These are phyloP conservation scores for Lathyrus sativus DNA, from an alignment of 306 rosid species.

Conservation along the genomic window DNA sequence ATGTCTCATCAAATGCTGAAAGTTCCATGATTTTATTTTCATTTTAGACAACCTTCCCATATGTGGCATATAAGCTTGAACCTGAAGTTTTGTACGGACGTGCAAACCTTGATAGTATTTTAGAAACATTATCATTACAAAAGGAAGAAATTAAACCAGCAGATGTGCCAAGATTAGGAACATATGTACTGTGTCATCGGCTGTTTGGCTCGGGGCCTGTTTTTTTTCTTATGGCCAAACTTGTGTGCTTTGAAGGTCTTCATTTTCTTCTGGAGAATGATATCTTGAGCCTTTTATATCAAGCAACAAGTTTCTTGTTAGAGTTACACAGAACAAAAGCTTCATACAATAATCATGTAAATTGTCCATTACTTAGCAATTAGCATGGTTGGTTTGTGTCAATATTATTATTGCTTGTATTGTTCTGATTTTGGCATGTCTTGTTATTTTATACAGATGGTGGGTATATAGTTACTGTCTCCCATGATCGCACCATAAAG, in stretches of 20 bases:
- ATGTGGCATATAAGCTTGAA: background rate
- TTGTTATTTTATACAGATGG: constrained; percentile 65
- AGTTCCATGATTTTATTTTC: constrained; percentile 16
- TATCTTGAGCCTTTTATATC: constrained; percentile 14
- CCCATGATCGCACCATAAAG: constrained; percentile 81
- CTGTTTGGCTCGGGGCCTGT: background rate
- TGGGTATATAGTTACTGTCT: constrained; percentile 68
- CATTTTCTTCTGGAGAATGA: background rate
- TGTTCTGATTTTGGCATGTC: constrained; percentile 34
- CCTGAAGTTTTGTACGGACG: background rate
- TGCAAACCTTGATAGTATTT: constrained; percentile 10
- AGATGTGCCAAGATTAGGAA: background rate
- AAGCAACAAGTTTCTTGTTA: constrained; percentile 9
- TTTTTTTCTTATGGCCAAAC: background rate
- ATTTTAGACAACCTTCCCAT: background rate
- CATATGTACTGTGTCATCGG: background rate
- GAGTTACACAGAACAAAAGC: background rate
- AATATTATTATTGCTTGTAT: constrained; percentile 4
- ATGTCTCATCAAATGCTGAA: constrained; percentile 7
- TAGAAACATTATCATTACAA: constrained; percentile 5
- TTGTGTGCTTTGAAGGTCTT: background rate
- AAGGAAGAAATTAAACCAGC: background rate
- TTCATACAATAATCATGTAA: constrained; percentile 5
- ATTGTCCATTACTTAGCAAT: constrained; percentile 6
- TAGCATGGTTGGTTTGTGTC: constrained; percentile 21